Evolutionary conservation across 257 asterid genomes (phyloP), one percentile per base, ranked within the genome.

Genomic region (Solanum tarapatanum): DNA sequence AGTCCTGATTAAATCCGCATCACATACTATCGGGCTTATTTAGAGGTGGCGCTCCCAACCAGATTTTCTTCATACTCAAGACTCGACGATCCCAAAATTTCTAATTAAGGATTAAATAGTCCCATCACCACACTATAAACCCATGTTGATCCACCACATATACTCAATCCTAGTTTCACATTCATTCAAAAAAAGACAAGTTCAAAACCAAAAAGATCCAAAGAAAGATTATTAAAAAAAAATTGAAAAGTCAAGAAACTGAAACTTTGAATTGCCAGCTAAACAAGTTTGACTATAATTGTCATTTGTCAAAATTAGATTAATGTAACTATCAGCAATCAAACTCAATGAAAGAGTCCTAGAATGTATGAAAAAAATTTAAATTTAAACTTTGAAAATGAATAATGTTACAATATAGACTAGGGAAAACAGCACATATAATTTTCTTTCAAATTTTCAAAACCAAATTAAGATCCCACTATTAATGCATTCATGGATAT

Each of bases 1-100:
- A 16, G 8, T 0, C 3, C 3, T 0, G 23, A 51, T 0, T 16
- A 3, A 48, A 51, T 51, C 3, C 21, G 0, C n/a, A 51, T 51
- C n/a, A 17, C 4, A 51, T 0, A 51, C 2, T 55, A 0, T 0
- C 3, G 0, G 2, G 2, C n/a, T 55, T 55, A 55, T 17, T 55
- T 0, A 1, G 1, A 51, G 9, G 1, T 16, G 23, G 23, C 3
- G 0, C 1, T 51, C 9, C 1, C 8, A 51, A 2, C 7, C 0
- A 16, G 1, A 14, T 0, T 14, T 11, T 48, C 8, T 51, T 51
- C 8, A 51, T 51, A 51, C 1, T 1, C 23, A 51, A 0, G 0
- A 6, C 1, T 51, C 1, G 3, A 6, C 8, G 45, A 41, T 10
- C 4, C 7, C 1, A 1, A 55, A 0, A 55, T 2, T 0, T 55